phyloP scores from a whole-genome alignment of 169 alveolate genomes.

The Cryptosporidium bovis region DNA sequence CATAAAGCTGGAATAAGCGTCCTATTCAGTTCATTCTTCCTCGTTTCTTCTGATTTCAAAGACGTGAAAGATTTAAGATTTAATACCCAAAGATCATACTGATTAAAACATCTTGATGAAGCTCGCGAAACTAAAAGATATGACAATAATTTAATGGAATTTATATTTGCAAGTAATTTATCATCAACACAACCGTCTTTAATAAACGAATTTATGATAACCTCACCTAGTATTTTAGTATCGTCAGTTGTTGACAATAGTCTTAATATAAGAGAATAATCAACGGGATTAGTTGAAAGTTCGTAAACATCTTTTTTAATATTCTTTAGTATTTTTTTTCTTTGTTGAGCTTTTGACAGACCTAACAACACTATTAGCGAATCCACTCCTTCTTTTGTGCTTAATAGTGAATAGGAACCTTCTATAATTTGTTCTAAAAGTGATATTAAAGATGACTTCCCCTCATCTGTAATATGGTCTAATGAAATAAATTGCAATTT shows the following conservation, averaged over 20 bases:
- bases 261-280: constrained; percentile 36
- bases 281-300: constrained; percentile 41
- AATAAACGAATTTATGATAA: constrained; percentile 42
- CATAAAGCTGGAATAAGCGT: constrained; percentile 24
- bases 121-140: constrained; percentile 13
- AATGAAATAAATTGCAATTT: not conserved
- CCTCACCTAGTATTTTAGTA: constrained; percentile 54
- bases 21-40: constrained; percentile 45
- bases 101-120: constrained; percentile 9
- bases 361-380: constrained; percentile 54
- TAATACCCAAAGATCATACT: constrained; percentile 63
- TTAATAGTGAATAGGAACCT: constrained; percentile 42
- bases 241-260: constrained; percentile 50
- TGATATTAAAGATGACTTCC: not conserved
- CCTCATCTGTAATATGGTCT: constrained; percentile 21
- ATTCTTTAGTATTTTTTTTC: constrained; percentile 46
- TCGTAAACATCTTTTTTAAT: constrained; percentile 47
- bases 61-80: constrained; percentile 31
- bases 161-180: constrained; percentile 1
- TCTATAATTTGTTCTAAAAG: constrained; percentile 57
- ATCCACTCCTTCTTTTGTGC: constrained; percentile 69
- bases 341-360: constrained; percentile 69
- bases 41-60: constrained; percentile 5
- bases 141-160: constrained; percentile 20
- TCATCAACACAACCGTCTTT: not conserved